Conservation (phyloP, 179 eudicot species). For the Actinidia polygama region DNA sequence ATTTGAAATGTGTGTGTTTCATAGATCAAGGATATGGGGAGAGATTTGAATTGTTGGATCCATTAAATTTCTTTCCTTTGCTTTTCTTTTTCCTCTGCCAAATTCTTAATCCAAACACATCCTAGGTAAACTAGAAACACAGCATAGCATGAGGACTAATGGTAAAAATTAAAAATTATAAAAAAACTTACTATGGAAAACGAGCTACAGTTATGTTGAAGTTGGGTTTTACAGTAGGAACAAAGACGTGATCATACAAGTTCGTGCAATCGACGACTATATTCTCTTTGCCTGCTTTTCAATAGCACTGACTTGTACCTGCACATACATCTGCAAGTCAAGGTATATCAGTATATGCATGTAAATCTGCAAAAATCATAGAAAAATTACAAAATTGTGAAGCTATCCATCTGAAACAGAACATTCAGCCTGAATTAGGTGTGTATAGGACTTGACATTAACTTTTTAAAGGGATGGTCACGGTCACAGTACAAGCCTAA, state of each 20-base stretch:
- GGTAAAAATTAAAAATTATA: neutral
- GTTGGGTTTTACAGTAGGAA: constrained; percentile 49
- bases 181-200: constrained; percentile 57
- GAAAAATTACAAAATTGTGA: neutral
- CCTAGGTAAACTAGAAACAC: neutral
- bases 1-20: no score
- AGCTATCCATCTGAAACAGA: neutral
- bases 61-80: no score
- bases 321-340: constrained; percentile 27
- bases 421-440: neutral
- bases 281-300: constrained; percentile 59
- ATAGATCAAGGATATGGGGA: no score
- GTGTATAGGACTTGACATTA: neutral
- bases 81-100: neutral
- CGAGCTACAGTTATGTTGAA: constrained; percentile 76
- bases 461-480: neutral
- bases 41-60: no score
- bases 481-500: neutral
- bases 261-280: constrained; percentile 67
- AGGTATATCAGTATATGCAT: neutral
- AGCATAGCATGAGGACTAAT: neutral
- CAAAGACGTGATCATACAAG: constrained; percentile 72
- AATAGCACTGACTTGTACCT: constrained; percentile 85
- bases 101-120: no score
- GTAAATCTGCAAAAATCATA: neutral